These are phyloP conservation scores for Colletotrichum aenigma DNA, from an alignment of 2,329 filamentous ascomycete genomes.

Conservation along the genomic window DNA sequence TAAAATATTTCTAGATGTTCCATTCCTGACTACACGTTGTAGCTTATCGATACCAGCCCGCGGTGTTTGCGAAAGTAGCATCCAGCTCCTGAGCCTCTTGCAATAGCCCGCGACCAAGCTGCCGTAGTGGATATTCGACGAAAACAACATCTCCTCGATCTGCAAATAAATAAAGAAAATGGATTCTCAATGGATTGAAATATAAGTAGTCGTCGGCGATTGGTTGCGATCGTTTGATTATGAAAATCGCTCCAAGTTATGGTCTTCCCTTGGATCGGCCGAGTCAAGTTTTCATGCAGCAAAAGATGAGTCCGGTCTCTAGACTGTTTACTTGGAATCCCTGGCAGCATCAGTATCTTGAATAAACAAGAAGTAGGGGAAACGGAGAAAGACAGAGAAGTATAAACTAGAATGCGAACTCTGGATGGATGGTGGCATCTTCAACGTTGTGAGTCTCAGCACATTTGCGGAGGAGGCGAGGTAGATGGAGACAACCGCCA, in stretches of 20 bases:
- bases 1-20: accelerated
- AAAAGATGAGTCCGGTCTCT: not conserved
- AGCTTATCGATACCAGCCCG: too few species aligned
- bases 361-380: not conserved
- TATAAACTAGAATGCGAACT: too few species aligned
- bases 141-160: not conserved
- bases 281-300: not conserved
- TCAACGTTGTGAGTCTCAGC: accelerated
- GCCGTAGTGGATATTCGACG: accelerated
- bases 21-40: not conserved
- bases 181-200: too few species aligned
- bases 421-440: accelerated
- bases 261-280: not conserved
- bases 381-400: not conserved
- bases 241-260: not conserved
- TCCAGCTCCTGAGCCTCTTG: not conserved
- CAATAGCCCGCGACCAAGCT: too few species aligned
- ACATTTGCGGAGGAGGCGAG: not conserved
- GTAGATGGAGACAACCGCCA: too few species aligned
- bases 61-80: not conserved
- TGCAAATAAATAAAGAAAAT: too few species aligned
- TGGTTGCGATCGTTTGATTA: not conserved
- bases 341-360: not conserved
- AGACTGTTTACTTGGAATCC: not conserved
- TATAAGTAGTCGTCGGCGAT: too few species aligned